Evolutionary conservation across 305 asterid species (phyloP), one percentile per base, ranked within the genome.

Genomic region (Striga hermonthica): DNA sequence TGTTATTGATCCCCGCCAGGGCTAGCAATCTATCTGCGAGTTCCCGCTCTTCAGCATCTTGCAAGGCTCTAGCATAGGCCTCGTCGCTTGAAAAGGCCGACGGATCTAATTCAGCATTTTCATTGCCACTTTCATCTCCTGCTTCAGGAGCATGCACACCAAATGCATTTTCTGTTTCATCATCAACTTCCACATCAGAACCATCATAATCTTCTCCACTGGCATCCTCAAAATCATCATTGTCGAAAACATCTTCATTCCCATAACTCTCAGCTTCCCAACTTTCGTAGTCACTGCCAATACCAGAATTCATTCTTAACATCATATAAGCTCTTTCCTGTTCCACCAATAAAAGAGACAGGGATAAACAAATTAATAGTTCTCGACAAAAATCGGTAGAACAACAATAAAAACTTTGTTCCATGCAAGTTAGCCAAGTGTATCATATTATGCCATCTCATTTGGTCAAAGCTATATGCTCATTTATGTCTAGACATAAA

Each of bases 301-400:
- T 80, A 41, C 79, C 86, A 54, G 70, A 80, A 66, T 80, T 79
- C 90, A 87, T 87, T 67, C 86, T 86, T 82, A 92, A 74, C 97
- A 92, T 85, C 97, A 92, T 84, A 76, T 92, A 92, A 59, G 96
- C 97, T 76, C 98, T 87, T 80, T 92, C 98, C 97, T 91, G 70
- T 63, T 68, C 64, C 77, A 40, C 8, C 14, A 36, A 4, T 6
- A 4, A 50, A 41, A 15, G 43, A 3, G 66, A 31, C 37, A 22
- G 31, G 31, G 31, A 22, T 22, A 22, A 22, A 22, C 31, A 22
- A 13, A 65, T 13, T 37, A 43, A 63, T 56, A 38, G 44, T 36
- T 38, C 52, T 52, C 12, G 54, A 49, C 10, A 41, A 59, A 10
- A 56, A 41, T 8, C 38, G 3, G 45, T 36, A 15, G 28, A 57